Base-by-base conservation (phyloP, 352 stramenopile genomes). In the Phytophthora tentaculata region DNA sequence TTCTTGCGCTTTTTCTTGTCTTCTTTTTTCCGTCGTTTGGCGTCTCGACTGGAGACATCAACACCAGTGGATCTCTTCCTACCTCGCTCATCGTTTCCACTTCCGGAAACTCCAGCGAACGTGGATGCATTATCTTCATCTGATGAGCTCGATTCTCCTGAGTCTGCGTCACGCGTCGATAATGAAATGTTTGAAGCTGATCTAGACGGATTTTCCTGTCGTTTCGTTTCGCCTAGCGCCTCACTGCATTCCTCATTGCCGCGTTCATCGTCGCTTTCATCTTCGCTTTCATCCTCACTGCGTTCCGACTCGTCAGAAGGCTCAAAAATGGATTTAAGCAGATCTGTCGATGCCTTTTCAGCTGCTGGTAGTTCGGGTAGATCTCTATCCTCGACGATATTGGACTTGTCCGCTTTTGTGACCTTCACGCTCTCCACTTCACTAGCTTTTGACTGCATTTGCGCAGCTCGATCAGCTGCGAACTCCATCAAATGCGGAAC, bases 311-410 rank as follows among this genome's bases (percentile, higher is more conserved):
- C 86, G 49, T 94, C 88, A 2, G 84, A 90, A 1, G 82, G 83
- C 58, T 94, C 86, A 69, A 96, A 96, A 54, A 96, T 94, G 16
- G 85, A 89, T 71, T 89, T 86, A 22, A 96, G 68, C 47, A 96
- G 61, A 74, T 76, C 79, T 2, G 56, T 54, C 7, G 79, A 72
- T 3, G 84, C 76, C 32, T 85, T 84, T 35, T 79, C 53, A n/a
- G 76, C 66, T 35, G 66, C 59, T 35, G 77, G 77, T 7, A 94
- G 58, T 9, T 73, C 65, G 5, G 69, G 71, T 2, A 91, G 57
- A 17, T 82, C 71, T 10, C 73, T 60, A 2, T 64, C 60, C 3
- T 61, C 66, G 12, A 47, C 13, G 20, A 0, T 17, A 41, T 71
- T 24, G 47, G 1, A 5, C 24, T 61, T 29, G 56, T 4, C 35